Evolutionary conservation across 371 early-diverging fungal genomes (phyloP).

Genomic region (Gilbertella persicaria): DNA sequence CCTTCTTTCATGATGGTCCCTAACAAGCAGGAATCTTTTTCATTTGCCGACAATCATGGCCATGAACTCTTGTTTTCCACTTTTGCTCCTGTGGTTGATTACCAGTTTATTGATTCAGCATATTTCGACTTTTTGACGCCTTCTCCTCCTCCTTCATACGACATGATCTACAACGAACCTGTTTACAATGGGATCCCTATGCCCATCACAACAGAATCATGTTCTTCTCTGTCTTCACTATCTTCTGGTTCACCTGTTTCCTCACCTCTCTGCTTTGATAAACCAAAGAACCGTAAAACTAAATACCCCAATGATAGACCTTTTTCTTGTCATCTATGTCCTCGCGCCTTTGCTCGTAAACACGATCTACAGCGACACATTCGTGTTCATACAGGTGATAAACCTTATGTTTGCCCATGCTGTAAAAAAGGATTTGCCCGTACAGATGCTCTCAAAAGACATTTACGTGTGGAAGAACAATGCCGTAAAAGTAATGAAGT

Average conservation of each 20-base stretch:
- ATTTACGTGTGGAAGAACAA: slow-evolving; percentile 59
- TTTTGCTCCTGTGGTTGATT: not conserved
- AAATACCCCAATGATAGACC: slow-evolving; percentile 3
- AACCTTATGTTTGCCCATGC: slow-evolving; percentile 59
- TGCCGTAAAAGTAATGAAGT: slow-evolving; percentile 53
- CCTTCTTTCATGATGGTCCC: not conserved
- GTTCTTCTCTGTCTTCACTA: not conserved
- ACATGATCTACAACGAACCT: not conserved
- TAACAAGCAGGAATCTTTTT: not conserved
- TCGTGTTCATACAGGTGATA: slow-evolving; percentile 68
- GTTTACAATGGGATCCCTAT: too few relatives aligned
- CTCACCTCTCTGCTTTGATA: not conserved
- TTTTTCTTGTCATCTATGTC: slow-evolving; percentile 16
- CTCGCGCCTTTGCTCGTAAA: slow-evolving; percentile 58
- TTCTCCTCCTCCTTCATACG: not conserved
- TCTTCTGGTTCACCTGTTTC: not conserved
- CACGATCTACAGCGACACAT: slow-evolving; percentile 71
- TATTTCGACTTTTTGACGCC: not conserved
- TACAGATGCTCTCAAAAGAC: slow-evolving; percentile 67
- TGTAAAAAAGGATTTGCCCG: slow-evolving; percentile 70
- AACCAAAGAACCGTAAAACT: not conserved
- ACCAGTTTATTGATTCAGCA: too few relatives aligned
- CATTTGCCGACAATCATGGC: not conserved
- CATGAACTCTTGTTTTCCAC: not conserved
- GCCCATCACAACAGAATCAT: not conserved